Conservation (phyloP, 2,329 filamentous ascomycete genomes). For the Aspergillus spinulosporus region DNA sequence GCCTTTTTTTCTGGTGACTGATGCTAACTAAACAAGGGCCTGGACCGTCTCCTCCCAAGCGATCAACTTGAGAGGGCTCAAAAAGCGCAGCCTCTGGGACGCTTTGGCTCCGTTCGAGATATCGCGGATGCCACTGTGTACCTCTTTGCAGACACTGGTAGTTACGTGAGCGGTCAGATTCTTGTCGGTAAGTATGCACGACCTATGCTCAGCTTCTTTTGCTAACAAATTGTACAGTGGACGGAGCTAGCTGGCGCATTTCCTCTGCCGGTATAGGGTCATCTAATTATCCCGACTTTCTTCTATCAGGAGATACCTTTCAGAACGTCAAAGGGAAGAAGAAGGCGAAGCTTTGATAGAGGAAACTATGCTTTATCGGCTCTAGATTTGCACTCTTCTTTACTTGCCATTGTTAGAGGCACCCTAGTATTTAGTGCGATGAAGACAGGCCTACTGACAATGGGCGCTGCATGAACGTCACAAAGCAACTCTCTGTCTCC, state of each 20-base stretch:
- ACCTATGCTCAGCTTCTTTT: not conserved
- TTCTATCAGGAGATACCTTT: constrained; percentile 55
- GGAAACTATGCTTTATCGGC: too few species aligned
- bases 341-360: constrained; percentile 54
- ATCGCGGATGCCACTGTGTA: constrained; percentile 92
- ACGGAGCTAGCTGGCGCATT: constrained; percentile 45
- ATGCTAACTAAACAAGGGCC: constrained; percentile 49
- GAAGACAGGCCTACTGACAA: too few species aligned
- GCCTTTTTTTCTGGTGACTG: not conserved
- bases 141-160: constrained; percentile 80
- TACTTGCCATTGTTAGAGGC: too few species aligned
- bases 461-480: too few species aligned
- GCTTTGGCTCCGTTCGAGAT: constrained; percentile 78
- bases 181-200: constrained; percentile 57
- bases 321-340: constrained; percentile 60
- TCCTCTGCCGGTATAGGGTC: constrained; percentile 31
- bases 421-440: too few species aligned
- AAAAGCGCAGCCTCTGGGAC: constrained; percentile 66
- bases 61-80: constrained; percentile 50
- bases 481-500: too few species aligned
- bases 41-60: constrained; percentile 62
- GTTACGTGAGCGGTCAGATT: constrained; percentile 80
- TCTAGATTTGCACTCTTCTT: too few species aligned
- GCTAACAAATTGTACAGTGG: constrained; percentile 30
- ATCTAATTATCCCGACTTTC: constrained; percentile 58